These are phyloP conservation scores for Trichoderma sp. DNA, from an alignment of 2,329 filamentous ascomycete genomes.

Conservation along the genomic window DNA sequence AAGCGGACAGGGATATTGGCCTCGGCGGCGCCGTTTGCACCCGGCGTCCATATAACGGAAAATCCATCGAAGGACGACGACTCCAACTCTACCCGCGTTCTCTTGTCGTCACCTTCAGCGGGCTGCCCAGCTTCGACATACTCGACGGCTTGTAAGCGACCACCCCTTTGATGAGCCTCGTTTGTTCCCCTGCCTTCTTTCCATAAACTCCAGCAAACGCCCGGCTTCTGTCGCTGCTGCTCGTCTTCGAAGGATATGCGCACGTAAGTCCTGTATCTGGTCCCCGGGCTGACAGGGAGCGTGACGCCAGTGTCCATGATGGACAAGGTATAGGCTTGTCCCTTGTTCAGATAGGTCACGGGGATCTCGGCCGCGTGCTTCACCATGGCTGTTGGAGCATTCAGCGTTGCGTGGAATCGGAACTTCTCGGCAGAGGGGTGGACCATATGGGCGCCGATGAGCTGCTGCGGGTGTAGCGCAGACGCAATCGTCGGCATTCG, in stretches of 20 bases:
- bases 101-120: conserved; percentile 64
- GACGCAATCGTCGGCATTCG: conserved; percentile 60
- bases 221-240: conserved; percentile 81
- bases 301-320: conserved; percentile 75
- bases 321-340: conserved; percentile 87
- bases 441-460: conserved; percentile 49
- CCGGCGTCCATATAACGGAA: conserved; percentile 84
- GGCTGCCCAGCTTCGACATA: conserved; percentile 73
- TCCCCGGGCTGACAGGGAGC: conserved; percentile 59
- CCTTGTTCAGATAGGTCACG: conserved; percentile 97
- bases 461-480: conserved; percentile 58
- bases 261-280: conserved; percentile 84
- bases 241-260: conserved; percentile 98
- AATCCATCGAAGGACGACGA: conserved; percentile 90
- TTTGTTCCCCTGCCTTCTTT: conserved; percentile 96
- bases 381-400: conserved; percentile 95
- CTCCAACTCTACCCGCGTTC: conserved; percentile 70
- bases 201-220: conserved; percentile 84
- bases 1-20: conserved; percentile 90
- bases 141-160: conserved; percentile 91
- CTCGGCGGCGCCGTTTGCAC: conserved; percentile 67
- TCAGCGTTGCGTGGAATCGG: conserved; percentile 85
- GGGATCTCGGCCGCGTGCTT: conserved; percentile 88
- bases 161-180: conserved; percentile 90
- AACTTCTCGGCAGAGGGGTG: conserved; percentile 68